Evolutionary conservation across 108 stramenopile species (phyloP), one percentile per base, ranked within the genome.

Genomic region (Pseudonitzschia delicatissima): DNA sequence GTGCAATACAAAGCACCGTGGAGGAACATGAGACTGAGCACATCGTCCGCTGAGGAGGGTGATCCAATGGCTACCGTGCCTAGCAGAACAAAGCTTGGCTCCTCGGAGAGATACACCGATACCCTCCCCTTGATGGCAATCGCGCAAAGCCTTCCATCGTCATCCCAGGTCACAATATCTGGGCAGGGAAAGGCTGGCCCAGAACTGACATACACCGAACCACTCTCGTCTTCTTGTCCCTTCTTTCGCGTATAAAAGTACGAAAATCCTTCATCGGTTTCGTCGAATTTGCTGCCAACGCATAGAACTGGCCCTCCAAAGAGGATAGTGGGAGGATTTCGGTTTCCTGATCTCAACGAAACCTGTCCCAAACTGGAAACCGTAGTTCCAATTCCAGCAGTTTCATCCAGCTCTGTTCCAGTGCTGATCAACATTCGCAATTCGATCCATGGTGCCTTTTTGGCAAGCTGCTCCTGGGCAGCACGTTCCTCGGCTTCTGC

Each of bases 261-360:
- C 15, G 91, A 82, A 20, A 74, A 18, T 23, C 86, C 82, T 47
- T 80, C 83, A 13, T 83, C 78, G 31, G 62, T 49, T 45, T 64
- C 70, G 36, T 80, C 64, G 15, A 64, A 42, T 51, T 81, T 74
- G 47, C 77, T 74, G 1, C 78, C 85, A 49, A 93, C 77, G 57
- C 92, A 93, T 12, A 93, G 64, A 12, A 87, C 81, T 27, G 92
- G 92, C 18, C 92, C 92, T 39, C 92, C 88, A 80, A 90, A 90
- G 11, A 93, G 45, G 42, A 65, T 69, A 31, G 74, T 81, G 5
- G 92, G 88, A 37, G 77, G 65, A 45, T 73, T 67, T 13, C 87
- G 82, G 67, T 86, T 87, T 11, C 87, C 86, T 33, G 85, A 87
- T 8, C 92, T 79, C 31, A 90, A 55, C 0, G 81, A 28, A 9